Evolutionary conservation across 2,329 filamentous ascomycete species (phyloP).

Genomic region (Alternaria angustiovoidea): DNA sequence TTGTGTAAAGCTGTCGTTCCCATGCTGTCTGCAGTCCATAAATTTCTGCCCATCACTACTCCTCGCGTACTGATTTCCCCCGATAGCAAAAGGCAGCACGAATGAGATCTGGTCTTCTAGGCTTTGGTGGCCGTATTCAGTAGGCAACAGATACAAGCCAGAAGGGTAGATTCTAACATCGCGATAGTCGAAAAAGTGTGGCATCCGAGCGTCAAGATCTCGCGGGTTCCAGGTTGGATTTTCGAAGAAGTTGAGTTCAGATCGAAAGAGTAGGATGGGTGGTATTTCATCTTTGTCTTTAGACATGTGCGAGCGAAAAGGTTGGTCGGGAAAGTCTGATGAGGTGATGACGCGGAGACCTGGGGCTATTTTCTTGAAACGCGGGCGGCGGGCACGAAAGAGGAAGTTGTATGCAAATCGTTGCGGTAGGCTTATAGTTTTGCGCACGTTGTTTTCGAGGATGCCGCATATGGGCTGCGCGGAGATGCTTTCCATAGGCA

Average conservation of each 20-base stretch:
- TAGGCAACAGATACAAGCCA: not conserved
- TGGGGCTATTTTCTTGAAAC: conserved; percentile 2
- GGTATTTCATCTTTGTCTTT: not conserved
- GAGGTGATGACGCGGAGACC: conserved; percentile 2
- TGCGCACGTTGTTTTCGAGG: not conserved
- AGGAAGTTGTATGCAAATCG: not conserved
- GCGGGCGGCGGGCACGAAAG: conserved; percentile 1
- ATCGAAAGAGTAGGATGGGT: not conserved
- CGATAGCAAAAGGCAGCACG: not conserved
- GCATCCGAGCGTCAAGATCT: not conserved
- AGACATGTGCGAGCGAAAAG: not conserved
- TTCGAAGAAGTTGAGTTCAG: not conserved
- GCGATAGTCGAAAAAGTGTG: not conserved
- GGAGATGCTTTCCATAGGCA: too few relatives aligned
- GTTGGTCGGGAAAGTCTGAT: conserved; percentile 4
- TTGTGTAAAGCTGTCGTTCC: not conserved
- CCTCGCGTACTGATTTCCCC: not conserved
- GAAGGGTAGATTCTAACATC: not conserved
- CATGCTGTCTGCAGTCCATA: not conserved
- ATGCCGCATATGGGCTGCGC: not conserved
- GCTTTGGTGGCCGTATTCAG: not conserved
- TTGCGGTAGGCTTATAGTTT: not conserved
- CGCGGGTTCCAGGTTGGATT: not conserved
- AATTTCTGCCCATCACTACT: not conserved
- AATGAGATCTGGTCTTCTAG: not conserved